Conservation (phyloP, 2,329 filamentous ascomycete genomes). For the Colletotrichum echinochloae region DNA sequence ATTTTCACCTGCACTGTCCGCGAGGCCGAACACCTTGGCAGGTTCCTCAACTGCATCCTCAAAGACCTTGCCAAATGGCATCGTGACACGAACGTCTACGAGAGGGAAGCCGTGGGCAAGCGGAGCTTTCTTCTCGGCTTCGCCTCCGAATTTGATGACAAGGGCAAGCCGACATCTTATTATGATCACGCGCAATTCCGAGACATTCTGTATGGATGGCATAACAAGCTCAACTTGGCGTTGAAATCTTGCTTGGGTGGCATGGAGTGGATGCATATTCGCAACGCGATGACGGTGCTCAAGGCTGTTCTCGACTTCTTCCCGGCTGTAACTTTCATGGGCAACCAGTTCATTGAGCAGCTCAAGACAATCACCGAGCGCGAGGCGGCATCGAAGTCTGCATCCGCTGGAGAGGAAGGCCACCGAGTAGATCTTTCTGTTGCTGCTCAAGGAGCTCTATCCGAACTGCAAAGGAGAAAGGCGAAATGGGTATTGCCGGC, state of each 20-base stretch:
- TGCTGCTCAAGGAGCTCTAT: conserved; percentile 77
- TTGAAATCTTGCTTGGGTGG: conserved; percentile 85
- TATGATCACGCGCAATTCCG: conserved; percentile 90
- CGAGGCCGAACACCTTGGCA: conserved; percentile 92
- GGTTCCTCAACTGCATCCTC: conserved; percentile 86
- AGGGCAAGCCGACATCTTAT: conserved; percentile 77
- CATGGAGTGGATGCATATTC: conserved; percentile 96
- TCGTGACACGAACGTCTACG: conserved; percentile 67
- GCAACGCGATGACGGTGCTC: conserved; percentile 92
- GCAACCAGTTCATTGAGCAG: conserved; percentile 72
- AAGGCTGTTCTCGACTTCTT: conserved; percentile 85
- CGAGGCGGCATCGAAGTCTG: conserved; percentile 64
- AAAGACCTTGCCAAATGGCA: conserved; percentile 89
- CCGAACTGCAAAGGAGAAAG: conserved; percentile 75
- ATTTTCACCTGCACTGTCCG: conserved; percentile 92
- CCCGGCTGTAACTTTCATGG: conserved; percentile 92
- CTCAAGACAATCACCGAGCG: conserved; percentile 75
- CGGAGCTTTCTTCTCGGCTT: conserved; percentile 77
- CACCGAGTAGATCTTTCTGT: conserved; percentile 80
- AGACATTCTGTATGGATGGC: conserved; percentile 89
- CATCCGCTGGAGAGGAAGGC: conserved; percentile 63
- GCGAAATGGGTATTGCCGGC: conserved; percentile 80
- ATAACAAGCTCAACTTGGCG: conserved; percentile 82
- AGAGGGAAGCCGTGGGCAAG: conserved; percentile 78
- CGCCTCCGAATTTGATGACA: conserved; percentile 76